phyloP scores from a whole-genome alignment of 2,329 filamentous ascomycete genomes.

The Rhynchosporium agropyri region DNA sequence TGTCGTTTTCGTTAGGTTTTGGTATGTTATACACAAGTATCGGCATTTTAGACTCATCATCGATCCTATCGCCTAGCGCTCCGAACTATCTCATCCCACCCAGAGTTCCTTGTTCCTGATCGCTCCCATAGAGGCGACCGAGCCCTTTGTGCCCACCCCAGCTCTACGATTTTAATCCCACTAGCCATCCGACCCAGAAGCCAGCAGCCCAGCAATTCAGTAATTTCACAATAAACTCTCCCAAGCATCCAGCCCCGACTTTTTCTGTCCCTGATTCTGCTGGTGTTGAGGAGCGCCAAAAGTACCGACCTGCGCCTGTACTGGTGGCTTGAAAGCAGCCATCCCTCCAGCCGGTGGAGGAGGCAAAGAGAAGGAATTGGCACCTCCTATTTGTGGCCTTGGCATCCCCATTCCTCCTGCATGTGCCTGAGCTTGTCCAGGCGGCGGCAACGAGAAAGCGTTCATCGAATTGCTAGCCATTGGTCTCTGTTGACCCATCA shows the following conservation, averaged over 20 bases:
- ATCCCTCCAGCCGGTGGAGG: conserved; percentile 33
- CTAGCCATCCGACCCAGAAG: too few relatives aligned
- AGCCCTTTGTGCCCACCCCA: too few relatives aligned
- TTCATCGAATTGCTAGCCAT: conserved; percentile 43
- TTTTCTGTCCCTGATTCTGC: conserved; percentile 37
- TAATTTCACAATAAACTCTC: conserved; percentile 53
- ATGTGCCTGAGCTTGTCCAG: conserved; percentile 35
- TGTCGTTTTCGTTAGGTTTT: too few relatives aligned
- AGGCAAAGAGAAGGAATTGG: conserved; percentile 48
- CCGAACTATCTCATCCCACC: too few relatives aligned
- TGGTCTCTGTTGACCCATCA: conserved; percentile 49
- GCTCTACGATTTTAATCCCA: too few relatives aligned
- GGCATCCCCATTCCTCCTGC: too few relatives aligned
- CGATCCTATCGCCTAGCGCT: too few relatives aligned
- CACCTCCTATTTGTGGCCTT: conserved; percentile 6
- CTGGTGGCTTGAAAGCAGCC: conserved; percentile 22
- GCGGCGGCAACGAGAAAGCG: conserved; percentile 59
- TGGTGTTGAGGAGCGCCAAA: conserved; percentile 40
- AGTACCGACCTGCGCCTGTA: conserved; percentile 37
- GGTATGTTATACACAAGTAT: too few relatives aligned
- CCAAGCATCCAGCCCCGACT: conserved; percentile 55
- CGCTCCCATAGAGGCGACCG: too few relatives aligned
- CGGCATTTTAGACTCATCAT: too few relatives aligned
- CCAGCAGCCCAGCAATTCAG: too few relatives aligned
- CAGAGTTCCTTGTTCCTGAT: too few relatives aligned